Evolutionary conservation across 83 land plant species (phyloP), one percentile per base, ranked within the genome.

Genomic region (Diphasiastrum complanatum): DNA sequence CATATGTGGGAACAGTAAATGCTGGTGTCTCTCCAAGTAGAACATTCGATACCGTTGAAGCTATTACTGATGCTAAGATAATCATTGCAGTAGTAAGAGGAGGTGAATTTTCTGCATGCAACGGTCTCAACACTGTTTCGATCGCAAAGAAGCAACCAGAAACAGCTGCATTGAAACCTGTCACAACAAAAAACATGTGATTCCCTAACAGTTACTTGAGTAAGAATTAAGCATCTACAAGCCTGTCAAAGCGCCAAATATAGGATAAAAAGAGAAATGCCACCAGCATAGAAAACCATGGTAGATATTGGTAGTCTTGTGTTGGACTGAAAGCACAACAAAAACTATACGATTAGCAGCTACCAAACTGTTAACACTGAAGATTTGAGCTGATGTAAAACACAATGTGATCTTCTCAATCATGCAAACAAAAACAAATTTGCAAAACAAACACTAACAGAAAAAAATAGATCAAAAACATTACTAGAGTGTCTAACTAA

Each of bases 71-170:
- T 55, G 97, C 97, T 79, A 92, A 67, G 49, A 92, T 87, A 57
- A 92, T 92, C 97, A 92, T 92, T 43, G 97, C 97, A 23, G 97
- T 92, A 22, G 97, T 92, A 47, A 87, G 82, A 27, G 97, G 97
- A 51, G 97, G 95, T 45, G 97, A 87, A 47, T 92, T 92, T 72
- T 92, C 97, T 41, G 95, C 95, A 71, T 89, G 83, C 34, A 78
- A 88, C 33, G 97, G 97, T 67, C 97, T 82, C 37, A 92, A 67
- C 23, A 92, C 97, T 48, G 97, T 92, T 66, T 92, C 97, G 69
- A 92, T 92, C 19, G 97, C 90, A 79, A 92, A 92, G 71, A 92
- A 92, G 24, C 96, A 85, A 33, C 97, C 97, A 30, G 97, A 86
- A 75, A 92, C 97, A 25, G 97, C 87, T 31, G 97, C 97, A 79